These are phyloP conservation scores for Neohortaea acidophila DNA, from an alignment of 495 filamentous ascomycete genomes.

Conservation along the genomic window DNA sequence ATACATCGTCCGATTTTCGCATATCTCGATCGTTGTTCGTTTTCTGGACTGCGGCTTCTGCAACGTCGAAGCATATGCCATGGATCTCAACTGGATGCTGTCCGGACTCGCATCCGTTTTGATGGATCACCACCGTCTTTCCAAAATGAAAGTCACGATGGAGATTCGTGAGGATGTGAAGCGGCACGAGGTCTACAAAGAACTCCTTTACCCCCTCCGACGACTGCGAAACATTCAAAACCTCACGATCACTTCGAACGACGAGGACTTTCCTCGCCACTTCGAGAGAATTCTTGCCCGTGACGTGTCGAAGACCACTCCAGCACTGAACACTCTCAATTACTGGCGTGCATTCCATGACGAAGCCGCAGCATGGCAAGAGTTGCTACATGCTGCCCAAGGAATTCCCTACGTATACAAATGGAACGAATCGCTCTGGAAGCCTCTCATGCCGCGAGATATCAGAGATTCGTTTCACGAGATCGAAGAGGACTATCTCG, in stretches of 20 bases:
- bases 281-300: neutral
- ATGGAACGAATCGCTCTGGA: no score
- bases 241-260: neutral
- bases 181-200: neutral
- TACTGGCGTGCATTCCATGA: neutral
- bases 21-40: no score
- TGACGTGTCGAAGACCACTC: neutral
- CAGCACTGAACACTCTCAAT: constrained; percentile 4
- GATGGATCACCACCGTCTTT: constrained; percentile 6
- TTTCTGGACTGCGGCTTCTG: no score
- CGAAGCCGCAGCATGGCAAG: neutral
- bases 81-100: neutral
- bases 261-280: neutral
- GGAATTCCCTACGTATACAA: no score
- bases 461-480: no score
- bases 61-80: no score
- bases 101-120: constrained; percentile 1
- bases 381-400: neutral
- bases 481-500: no score
- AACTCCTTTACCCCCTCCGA: neutral
- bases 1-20: no score
- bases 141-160: neutral
- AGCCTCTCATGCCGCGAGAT: no score
- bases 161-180: neutral
- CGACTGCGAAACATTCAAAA: neutral